phyloP scores from a whole-genome alignment of 176 grass and related monocot genomes.

The Metroxylon sagu region DNA sequence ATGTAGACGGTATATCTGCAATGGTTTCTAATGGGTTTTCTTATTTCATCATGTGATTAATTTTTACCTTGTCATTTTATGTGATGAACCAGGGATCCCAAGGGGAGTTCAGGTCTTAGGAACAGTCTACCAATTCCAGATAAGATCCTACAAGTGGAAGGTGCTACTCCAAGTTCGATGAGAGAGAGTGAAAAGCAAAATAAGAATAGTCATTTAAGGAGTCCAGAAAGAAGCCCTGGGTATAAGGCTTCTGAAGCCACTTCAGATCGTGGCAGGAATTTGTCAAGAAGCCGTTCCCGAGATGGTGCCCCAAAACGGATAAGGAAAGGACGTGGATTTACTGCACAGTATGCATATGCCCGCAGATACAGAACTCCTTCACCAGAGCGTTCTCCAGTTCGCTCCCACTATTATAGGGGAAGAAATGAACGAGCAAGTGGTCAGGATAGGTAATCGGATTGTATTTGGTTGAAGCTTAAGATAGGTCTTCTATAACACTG shows the following conservation, averaged over 20 bases:
- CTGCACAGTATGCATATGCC: constrained; percentile 51
- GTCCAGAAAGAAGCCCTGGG: constrained; percentile 16
- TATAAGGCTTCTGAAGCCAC: constrained; percentile 27
- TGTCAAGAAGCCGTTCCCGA: constrained; percentile 19
- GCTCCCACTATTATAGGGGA: constrained; percentile 39
- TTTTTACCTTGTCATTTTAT: neutral
- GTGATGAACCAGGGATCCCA: constrained; percentile 21
- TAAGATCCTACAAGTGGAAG: neutral
- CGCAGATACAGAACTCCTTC: constrained; percentile 65
- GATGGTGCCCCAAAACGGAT: constrained; percentile 41
- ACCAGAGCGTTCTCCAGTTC: constrained; percentile 45
- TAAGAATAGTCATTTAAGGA: constrained; percentile 23
- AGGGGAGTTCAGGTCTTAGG: constrained; percentile 22
- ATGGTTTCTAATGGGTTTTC: no score
- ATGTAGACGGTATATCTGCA: no score
- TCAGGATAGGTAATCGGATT: constrained; percentile 45
- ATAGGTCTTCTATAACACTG: neutral
- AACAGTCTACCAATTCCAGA: constrained; percentile 1
- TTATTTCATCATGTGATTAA: neutral
- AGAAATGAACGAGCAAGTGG: constrained; percentile 42
- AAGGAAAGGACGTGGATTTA: constrained; percentile 82
- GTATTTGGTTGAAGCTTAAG: neutral
- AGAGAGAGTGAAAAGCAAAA: neutral
- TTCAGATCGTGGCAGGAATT: constrained; percentile 30
- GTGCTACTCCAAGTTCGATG: constrained; percentile 2